These are phyloP conservation scores for Euryodendron excelsum DNA, from an alignment of 148 eudicot species.

Conservation along the genomic window DNA sequence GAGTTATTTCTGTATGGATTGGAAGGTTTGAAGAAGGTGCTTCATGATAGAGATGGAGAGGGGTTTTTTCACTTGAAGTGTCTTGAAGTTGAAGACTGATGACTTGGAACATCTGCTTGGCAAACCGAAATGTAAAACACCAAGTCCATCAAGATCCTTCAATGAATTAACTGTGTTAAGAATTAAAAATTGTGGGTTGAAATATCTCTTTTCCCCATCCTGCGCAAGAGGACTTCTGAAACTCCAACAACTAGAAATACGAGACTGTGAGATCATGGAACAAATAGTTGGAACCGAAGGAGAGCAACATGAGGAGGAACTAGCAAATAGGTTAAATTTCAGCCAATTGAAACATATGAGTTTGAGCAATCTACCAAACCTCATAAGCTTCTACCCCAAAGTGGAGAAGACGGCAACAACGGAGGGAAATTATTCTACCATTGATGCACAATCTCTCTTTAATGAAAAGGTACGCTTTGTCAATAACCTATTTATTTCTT, in stretches of 20 bases:
- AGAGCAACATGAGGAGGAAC: background rate
- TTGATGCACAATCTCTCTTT: background rate
- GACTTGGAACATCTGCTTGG: background rate
- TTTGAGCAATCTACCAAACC: background rate
- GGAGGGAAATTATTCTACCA: background rate
- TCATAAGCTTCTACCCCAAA: background rate
- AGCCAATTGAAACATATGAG: background rate
- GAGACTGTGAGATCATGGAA: background rate
- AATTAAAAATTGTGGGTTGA: background rate
- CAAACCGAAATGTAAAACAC: background rate
- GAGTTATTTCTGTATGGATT: background rate
- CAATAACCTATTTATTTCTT: background rate
- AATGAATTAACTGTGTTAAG: background rate
- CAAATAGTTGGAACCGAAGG: background rate
- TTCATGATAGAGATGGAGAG: too few relatives aligned
- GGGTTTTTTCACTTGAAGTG: too few relatives aligned
- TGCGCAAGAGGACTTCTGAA: background rate
- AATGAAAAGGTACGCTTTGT: background rate
- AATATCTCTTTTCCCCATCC: slow-evolving; percentile 12
- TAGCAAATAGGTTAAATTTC: background rate
- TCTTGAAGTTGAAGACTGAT: too few relatives aligned
- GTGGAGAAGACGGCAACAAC: background rate
- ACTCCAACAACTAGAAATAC: background rate
- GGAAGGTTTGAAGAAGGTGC: background rate
- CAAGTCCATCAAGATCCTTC: background rate